A percentile compares a stretch with the other conserved stretches of the same genome.
phyloP scores from a whole-genome alignment of 2,329 filamentous ascomycete genomes.

The Paecilomyces dactylethromorphus region DNA sequence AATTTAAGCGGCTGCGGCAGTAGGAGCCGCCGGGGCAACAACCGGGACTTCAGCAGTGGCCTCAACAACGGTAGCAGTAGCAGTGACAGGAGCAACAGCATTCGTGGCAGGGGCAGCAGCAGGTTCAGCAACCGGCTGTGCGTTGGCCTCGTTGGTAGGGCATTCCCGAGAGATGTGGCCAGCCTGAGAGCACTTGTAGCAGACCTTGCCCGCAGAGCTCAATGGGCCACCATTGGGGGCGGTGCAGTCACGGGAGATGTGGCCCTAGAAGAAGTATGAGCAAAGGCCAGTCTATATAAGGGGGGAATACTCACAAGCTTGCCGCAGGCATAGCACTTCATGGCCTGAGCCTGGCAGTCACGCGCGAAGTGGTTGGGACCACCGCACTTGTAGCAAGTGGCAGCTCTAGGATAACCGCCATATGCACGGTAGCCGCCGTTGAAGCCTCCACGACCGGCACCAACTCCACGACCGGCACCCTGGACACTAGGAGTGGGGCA shows the following conservation, averaged over 20 bases:
- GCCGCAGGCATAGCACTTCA: slow-evolving; percentile 97
- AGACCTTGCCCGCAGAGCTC: slow-evolving; percentile 95
- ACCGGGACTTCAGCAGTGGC: slow-evolving; percentile 26
- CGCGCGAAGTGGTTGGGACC: slow-evolving; percentile 97
- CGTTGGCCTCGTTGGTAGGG: slow-evolving; percentile 61
- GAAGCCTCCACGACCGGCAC: slow-evolving; percentile 60
- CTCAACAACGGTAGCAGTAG: slow-evolving; percentile 31
- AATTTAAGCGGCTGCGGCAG: slow-evolving; percentile 39
- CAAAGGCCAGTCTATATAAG: not conserved
- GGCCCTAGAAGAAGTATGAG: slow-evolving; percentile 44
- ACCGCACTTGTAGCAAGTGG: slow-evolving; percentile 64
- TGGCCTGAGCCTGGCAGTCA: slow-evolving; percentile 95
- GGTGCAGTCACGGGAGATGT: slow-evolving; percentile 92
- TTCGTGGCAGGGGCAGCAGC: slow-evolving; percentile 30
- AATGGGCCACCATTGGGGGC: slow-evolving; percentile 92
- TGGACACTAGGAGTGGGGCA: slow-evolving; percentile 68
- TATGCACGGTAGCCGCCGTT: slow-evolving; percentile 63
- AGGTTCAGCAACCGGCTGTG: slow-evolving; percentile 27
- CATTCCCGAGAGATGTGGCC: slow-evolving; percentile 96
- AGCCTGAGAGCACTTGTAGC: slow-evolving; percentile 93
- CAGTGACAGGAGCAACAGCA: slow-evolving; percentile 11
- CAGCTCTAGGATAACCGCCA: slow-evolving; percentile 48
- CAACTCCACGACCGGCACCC: slow-evolving; percentile 56
- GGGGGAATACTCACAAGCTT: slow-evolving; percentile 55
- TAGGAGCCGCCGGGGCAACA: slow-evolving; percentile 30